Evolutionary conservation across 2,329 filamentous ascomycete genomes (phyloP).

Genomic region (Fusarium continuum): DNA sequence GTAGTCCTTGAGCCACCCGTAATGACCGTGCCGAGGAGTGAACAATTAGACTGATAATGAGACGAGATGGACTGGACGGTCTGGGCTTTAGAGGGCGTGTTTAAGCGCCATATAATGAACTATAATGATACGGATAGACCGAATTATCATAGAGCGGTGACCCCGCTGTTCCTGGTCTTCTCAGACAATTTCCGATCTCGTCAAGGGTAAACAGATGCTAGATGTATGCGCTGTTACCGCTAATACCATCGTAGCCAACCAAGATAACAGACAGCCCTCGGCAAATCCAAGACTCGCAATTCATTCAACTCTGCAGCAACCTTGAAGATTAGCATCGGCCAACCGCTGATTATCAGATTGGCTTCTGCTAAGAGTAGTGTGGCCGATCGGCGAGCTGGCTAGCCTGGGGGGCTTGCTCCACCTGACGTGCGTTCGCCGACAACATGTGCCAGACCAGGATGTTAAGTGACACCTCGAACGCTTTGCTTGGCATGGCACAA

Average conservation of each 20-base stretch:
- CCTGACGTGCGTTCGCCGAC: slow-evolving; percentile 8
- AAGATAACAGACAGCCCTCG: not conserved
- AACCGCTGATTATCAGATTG: not conserved
- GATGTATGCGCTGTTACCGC: too few species aligned
- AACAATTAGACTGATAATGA: not conserved
- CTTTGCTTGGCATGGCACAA: not conserved
- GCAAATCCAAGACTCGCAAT: not conserved
- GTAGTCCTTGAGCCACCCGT: slow-evolving; percentile 25
- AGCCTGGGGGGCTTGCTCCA: slow-evolving; percentile 4
- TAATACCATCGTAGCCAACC: not conserved
- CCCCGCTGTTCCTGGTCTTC: not conserved
- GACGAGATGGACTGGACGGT: not conserved
- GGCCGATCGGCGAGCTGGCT: slow-evolving; percentile 9
- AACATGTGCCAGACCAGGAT: not conserved
- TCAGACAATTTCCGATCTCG: not conserved
- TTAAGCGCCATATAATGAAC: not conserved
- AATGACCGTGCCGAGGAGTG: slow-evolving; percentile 5
- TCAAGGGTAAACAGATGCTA: too few species aligned
- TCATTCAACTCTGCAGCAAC: too few species aligned
- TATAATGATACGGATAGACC: slow-evolving; percentile 7
- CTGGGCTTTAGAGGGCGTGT: not conserved
- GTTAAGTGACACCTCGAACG: not conserved
- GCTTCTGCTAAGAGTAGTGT: not conserved
- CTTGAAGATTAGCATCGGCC: too few species aligned
- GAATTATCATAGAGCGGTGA: not conserved